Base-by-base conservation (phyloP, 805 yeast genomes). In the Candida sithepensis region DNA sequence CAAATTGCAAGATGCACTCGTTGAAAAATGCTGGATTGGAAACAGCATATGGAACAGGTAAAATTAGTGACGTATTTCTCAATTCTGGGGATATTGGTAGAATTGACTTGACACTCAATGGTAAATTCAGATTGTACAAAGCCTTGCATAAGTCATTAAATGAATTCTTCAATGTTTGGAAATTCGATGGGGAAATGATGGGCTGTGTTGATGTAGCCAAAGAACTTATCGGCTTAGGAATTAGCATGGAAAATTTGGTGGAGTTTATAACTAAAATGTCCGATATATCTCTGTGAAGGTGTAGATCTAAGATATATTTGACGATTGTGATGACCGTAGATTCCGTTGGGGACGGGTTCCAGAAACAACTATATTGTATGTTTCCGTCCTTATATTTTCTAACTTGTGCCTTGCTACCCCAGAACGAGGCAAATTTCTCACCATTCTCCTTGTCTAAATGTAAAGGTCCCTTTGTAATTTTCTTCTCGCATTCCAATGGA, bases 371-470 rank as follows among this genome's bases (percentile, higher is more conserved):
- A 67, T 94, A 95, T 52, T 81, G 84, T 50, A 94, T 90, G 3
- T 85, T 74, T 34, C 97, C 97, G 67, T 94, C 96, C 61, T 88
- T 90, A 71, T 92, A 94, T 63, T 94, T 81, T 72, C 99, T 81
- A 47, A 94, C 73, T 13, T 94, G 88, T 0, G 96, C 82, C 54
- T 80, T 84, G 9, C 77, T 61, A 10, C 97, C 97, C 99, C 99
- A 94, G 61, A 94, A 91, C 5, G 79, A 69, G 55, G 86, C 79
- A 70, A 94, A 94, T 46, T 76, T 73, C 6, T 77, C 70, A n/a
- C 83, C 79, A 23, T 69, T 79, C 14, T 75, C 81, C 38, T 70
- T 69, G 28, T 80, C 85, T 36, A 78, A 74, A 53, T 83, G 81
- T 34, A 72, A 68, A 9, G 98, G 97, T 2, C 97, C 97, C 59